Base-by-base conservation (phyloP, 768 basidiomycete species). In the Hypholoma sublateritium region DNA sequence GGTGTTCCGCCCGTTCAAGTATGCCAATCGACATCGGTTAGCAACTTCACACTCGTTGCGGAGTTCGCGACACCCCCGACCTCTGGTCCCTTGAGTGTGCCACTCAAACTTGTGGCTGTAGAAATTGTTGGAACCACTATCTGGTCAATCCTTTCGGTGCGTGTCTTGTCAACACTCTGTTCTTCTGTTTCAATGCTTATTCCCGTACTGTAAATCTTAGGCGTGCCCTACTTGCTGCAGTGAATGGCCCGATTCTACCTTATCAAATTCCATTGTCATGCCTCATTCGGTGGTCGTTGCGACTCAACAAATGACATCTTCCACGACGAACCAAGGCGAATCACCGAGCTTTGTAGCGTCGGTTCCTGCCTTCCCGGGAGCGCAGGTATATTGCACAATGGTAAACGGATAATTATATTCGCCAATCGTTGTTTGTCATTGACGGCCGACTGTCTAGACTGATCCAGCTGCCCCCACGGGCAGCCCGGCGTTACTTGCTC, bases 301-400 rank as follows among this genome's bases (percentile, higher is more conserved):
- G 7, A 67, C 67, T 5, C 69, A 77, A 55, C 64, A 74, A 37
- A 74, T 77, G 69, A 67, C 76, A 6, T 76, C 75, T 7, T 72
- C 68, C 9, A 68, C 65, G 16, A 69, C 76, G 9, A 63, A 68
- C 14, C 70, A 73, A 49, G 78, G 78, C 37, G 75, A 79, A 61
- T 76, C 76, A 3, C 76, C 75, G 24, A 70, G 69, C 42, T 79
- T 79, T 53, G 75, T 78, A n/a, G 74, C 76, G 2, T 76, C 74
- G 14, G 73, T 73, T 48, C 77, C 76, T 45, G 69, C 75, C 1
- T 77, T 77, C 66, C 75, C 78, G 2, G 77, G 77, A 1, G 68
- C 71, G 25, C 76, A 77, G 58, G 62, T 68, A 0, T 78, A 75
- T 53, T 79, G 77, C 53, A 72, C 72, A 12, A 71, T 75, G 66